Evolutionary conservation across 208 protist genomes (phyloP).

Genomic region (Acanthamoeba lugdunensis): DNA sequence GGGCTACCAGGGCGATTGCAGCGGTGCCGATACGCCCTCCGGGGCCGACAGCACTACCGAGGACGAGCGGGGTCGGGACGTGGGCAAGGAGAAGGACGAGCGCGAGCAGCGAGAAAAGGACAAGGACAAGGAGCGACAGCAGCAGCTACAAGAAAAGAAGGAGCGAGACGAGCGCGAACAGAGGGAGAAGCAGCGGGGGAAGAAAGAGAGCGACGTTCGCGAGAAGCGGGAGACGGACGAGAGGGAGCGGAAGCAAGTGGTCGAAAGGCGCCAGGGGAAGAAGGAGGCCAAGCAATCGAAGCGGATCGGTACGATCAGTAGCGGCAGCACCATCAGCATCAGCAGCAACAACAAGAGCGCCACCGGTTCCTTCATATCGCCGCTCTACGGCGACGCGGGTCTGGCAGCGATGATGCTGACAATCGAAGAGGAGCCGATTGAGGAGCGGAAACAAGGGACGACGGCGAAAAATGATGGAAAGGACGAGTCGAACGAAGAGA

Average conservation of each 20-base stretch:
- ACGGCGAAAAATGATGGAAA: not conserved
- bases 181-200: not conserved
- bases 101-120: not conserved
- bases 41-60: constrained; percentile 8
- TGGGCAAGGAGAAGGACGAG: not conserved
- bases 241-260: too few relatives aligned
- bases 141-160: not conserved
- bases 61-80: not conserved
- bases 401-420: not conserved
- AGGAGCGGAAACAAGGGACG: not conserved
- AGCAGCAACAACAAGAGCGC: not conserved
- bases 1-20: not conserved
- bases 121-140: not conserved
- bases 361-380: not conserved
- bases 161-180: not conserved
- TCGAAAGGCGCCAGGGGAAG: not conserved
- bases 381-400: not conserved
- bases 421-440: not conserved
- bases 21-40: not conserved
- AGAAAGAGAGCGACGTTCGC: not conserved
- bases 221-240: too few relatives aligned
- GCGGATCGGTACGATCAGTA: not conserved
- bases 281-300: not conserved
- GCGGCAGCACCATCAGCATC: too few relatives aligned
- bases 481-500: not conserved